Conservation (phyloP, 2,329 filamentous ascomycete genomes). For the Rhytidhysteron rufulum region DNA sequence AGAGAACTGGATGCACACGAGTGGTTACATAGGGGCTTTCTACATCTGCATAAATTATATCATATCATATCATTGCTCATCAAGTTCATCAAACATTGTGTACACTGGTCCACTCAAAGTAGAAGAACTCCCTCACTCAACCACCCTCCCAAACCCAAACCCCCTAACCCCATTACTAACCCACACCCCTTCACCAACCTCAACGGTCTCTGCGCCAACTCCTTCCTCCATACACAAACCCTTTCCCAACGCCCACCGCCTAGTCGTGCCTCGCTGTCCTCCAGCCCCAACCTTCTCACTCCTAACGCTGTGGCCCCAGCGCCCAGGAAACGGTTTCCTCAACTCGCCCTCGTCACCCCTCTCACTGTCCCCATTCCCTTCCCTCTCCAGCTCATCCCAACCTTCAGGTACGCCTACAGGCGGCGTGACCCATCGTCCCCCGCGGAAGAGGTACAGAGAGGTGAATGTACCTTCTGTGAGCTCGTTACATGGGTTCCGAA, state of each 20-base stretch:
- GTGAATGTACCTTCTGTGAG: constrained; percentile 85
- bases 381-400: neutral
- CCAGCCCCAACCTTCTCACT: constrained; percentile 59
- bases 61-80: too few species aligned
- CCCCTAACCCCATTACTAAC: constrained; percentile 85
- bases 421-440: constrained; percentile 76
- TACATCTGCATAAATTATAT: too few species aligned
- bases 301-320: constrained; percentile 36
- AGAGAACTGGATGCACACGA: too few species aligned
- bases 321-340: constrained; percentile 30
- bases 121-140: constrained; percentile 18
- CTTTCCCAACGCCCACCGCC: constrained; percentile 74
- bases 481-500: constrained; percentile 62
- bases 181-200: constrained; percentile 76
- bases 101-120: too few species aligned
- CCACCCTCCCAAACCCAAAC: constrained; percentile 49
- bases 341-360: constrained; percentile 15
- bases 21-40: too few species aligned
- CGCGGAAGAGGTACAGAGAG: constrained; percentile 75
- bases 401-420: constrained; percentile 38
- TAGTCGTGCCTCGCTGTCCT: constrained; percentile 77
- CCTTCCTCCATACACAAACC: constrained; percentile 63
- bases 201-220: constrained; percentile 57
- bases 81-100: too few species aligned
- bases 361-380: neutral